Evolutionary conservation across 768 basidiomycete species (phyloP), one percentile per base, ranked within the genome.

Genomic region (Gymnopilus dilepis): DNA sequence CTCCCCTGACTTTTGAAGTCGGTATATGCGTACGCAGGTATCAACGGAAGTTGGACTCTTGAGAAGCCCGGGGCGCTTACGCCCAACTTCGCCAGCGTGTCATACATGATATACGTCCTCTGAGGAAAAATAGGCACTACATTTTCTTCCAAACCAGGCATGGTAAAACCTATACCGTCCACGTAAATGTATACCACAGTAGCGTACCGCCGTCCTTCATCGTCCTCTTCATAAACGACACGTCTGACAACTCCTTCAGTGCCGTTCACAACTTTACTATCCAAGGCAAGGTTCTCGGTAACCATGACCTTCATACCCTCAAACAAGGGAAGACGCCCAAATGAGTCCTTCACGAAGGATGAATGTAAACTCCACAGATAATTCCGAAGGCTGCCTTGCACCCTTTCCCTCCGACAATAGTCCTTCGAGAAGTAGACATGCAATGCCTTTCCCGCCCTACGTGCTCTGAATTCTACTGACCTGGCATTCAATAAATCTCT

Each of bases 1-100:
- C 69, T 56, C 0, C 73, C 72, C 47, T 74, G 73, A 21, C 59
- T 63, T 28, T 74, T 73, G 65, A 69, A 69, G 34, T 70, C 72
- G 1, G 73, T 74, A 41, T 67, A 72, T 1, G 65, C 58, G 48
- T 72, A 74, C 19, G 69, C 71, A 0, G 72, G 74, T 0, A 70
- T 26, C 3, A 75, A 24, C 0, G 73, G 71, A 0, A 70, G 21
- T 48, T 75, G 65, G 5, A 19, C 45, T 4, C 65, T 42, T 12
- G 28, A 19, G 28, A 48, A 48, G 2, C 22, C 7, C 11, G 13
- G 24, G 3, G 22, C 22, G 2, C 17, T 48, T 7, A 48, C 4
- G 3, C 8, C 9, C 11, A 11, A 11, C 22, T 8, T 19, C 9
- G 22, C 9, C 11, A 24, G n/a, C 4, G 45, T 5, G 19, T 2